Conservation (phyloP, 495 filamentous ascomycete species). For the Neurospora sp. region DNA sequence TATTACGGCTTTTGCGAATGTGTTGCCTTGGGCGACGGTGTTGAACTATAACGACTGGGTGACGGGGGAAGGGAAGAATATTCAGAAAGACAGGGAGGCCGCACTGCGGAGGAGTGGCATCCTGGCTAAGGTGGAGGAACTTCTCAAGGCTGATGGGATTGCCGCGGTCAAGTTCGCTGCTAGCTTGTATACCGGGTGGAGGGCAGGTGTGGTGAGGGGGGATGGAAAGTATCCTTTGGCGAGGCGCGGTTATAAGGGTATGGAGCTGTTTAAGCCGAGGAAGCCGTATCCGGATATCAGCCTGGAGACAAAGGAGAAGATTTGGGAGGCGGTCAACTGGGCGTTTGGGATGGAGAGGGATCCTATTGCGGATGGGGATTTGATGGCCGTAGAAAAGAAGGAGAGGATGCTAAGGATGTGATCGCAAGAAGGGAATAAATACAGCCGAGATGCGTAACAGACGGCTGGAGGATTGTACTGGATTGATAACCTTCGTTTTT, state of each 20-base stretch:
- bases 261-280: conserved; percentile 45
- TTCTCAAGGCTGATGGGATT: conserved; percentile 48
- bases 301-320: conserved; percentile 37
- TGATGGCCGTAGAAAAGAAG: neutral
- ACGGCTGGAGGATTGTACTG: neutral
- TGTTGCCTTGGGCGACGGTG: conserved; percentile 48
- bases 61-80: neutral
- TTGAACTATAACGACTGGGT: conserved; percentile 43
- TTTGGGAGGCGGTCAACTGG: conserved; percentile 40
- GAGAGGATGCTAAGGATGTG: neutral
- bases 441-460: neutral
- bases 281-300: conserved; percentile 46
- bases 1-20: conserved; percentile 58
- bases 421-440: neutral
- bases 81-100: conserved; percentile 37
- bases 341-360: conserved; percentile 34
- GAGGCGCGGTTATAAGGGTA: conserved; percentile 19
- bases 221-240: neutral
- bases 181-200: conserved; percentile 42
- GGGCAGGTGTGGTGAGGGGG: conserved; percentile 40
- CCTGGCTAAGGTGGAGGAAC: conserved; percentile 40
- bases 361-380: neutral
- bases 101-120: conserved; percentile 47
- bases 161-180: conserved; percentile 57
- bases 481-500: neutral